Conservation (phyloP, 2,329 filamentous ascomycete genomes). For the Aureobasidium musti region DNA sequence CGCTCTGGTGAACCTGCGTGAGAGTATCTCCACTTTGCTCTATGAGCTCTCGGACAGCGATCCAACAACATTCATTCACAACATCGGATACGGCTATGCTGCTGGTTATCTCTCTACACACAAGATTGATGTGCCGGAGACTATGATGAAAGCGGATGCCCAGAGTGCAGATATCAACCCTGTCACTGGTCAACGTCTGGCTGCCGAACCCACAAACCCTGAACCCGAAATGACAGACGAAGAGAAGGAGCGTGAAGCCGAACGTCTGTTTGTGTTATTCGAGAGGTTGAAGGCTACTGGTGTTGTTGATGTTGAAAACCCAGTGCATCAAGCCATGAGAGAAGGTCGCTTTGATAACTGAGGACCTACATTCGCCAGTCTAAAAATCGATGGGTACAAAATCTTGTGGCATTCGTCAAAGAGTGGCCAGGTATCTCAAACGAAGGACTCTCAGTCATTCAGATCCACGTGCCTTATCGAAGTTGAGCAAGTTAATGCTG, state of each 20-base stretch:
- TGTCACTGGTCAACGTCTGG: constrained; percentile 74
- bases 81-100: constrained; percentile 93
- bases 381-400: too few species aligned
- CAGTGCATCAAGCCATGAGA: constrained; percentile 67
- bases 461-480: too few species aligned
- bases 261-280: constrained; percentile 85
- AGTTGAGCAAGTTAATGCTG: too few species aligned
- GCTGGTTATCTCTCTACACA: constrained; percentile 86
- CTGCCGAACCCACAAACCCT: constrained; percentile 44
- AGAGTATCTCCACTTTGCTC: constrained; percentile 73
- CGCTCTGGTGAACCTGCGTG: constrained; percentile 68
- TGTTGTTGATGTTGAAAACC: constrained; percentile 75
- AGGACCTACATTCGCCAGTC: too few species aligned
- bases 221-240: constrained; percentile 84
- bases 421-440: not conserved
- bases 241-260: constrained; percentile 90
- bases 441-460: too few species aligned
- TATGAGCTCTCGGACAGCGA: constrained; percentile 86
- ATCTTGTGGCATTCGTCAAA: too few species aligned
- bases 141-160: constrained; percentile 59
- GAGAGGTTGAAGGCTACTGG: constrained; percentile 76
- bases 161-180: constrained; percentile 65
- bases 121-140: constrained; percentile 74
- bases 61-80: constrained; percentile 76
- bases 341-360: constrained; percentile 71